These are phyloP conservation scores for Phylloboletellus chloephorus DNA, from an alignment of 1,284 basidiomycete genomes.

Conservation along the genomic window DNA sequence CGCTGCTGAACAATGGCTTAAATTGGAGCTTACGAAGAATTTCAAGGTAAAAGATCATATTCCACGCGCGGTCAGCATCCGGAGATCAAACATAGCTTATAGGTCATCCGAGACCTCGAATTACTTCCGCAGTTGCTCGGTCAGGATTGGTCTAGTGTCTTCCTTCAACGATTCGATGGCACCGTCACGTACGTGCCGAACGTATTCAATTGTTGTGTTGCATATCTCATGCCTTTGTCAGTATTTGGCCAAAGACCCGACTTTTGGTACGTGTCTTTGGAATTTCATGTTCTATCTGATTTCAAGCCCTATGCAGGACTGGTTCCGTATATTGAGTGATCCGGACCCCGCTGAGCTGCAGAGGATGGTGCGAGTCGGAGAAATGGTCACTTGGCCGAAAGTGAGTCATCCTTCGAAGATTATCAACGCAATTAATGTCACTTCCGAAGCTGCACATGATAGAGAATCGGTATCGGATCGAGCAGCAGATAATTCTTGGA, in stretches of 20 bases:
- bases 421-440: slow-evolving; percentile 8
- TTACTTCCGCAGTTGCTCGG: slow-evolving; percentile 83
- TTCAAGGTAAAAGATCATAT: slow-evolving; percentile 60
- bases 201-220: slow-evolving; percentile 9
- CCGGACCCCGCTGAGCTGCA: slow-evolving; percentile 75
- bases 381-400: slow-evolving; percentile 94
- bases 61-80: not conserved
- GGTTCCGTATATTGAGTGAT: slow-evolving; percentile 80
- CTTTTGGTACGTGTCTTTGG: slow-evolving; percentile 48
- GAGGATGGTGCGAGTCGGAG: slow-evolving; percentile 81
- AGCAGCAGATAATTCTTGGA: slow-evolving; percentile 80
- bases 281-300: slow-evolving; percentile 6
- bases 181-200: slow-evolving; percentile 61
- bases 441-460: slow-evolving; percentile 80
- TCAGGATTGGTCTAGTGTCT: slow-evolving; percentile 94
- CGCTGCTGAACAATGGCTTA: slow-evolving; percentile 89
- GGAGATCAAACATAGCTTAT: slow-evolving; percentile 1
- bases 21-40: slow-evolving; percentile 92
- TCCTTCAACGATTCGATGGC: slow-evolving; percentile 84
- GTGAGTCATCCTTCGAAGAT: slow-evolving; percentile 38
- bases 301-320: slow-evolving; percentile 50
- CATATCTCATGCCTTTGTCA: slow-evolving; percentile 36
- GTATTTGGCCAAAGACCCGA: slow-evolving; percentile 83
- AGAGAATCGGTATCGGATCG: slow-evolving; percentile 73
- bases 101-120: slow-evolving; percentile 90